Conservation (phyloP, 306 rosid species). For the Hippophae rhamnoides region DNA sequence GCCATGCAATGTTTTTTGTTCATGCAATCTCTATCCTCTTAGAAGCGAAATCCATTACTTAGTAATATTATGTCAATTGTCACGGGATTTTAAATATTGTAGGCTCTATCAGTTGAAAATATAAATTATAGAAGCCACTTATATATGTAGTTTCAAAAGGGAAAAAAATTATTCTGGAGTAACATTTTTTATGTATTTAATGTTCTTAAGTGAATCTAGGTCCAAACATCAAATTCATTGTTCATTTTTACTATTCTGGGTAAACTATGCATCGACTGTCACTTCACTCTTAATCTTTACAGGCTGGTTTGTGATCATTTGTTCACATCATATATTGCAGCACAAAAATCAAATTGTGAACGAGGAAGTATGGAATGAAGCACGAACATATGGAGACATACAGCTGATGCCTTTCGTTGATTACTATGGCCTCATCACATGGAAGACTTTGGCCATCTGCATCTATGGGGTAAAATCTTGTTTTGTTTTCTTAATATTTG, state of each 20-base stretch:
- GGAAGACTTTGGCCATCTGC: slow-evolving; percentile 95
- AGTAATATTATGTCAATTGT: not conserved
- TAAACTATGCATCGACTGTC: not conserved
- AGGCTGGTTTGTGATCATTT: no score
- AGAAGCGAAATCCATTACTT: not conserved
- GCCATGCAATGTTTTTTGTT: slow-evolving; percentile 25
- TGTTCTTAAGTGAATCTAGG: no score
- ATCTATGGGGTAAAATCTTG: slow-evolving; percentile 72
- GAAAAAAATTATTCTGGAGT: no score
- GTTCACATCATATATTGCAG: slow-evolving; percentile 32
- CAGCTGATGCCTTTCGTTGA: slow-evolving; percentile 98
- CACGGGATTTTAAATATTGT: slow-evolving; percentile 3
- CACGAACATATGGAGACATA: slow-evolving; percentile 80
- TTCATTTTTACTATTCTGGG: not conserved
- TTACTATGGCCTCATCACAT: slow-evolving; percentile 88
- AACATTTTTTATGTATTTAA: no score
- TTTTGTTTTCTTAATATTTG: slow-evolving; percentile 16
- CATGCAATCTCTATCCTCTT: slow-evolving; percentile 6
- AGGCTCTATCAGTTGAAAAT: not conserved
- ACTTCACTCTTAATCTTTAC: no score
- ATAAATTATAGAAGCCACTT: no score
- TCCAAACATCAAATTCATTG: no score
- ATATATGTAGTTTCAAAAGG: no score
- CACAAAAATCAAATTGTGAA: slow-evolving; percentile 89
- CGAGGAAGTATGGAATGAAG: slow-evolving; percentile 93